Conservation (phyloP, 345 rosid species). For the Corymbia maculata region DNA sequence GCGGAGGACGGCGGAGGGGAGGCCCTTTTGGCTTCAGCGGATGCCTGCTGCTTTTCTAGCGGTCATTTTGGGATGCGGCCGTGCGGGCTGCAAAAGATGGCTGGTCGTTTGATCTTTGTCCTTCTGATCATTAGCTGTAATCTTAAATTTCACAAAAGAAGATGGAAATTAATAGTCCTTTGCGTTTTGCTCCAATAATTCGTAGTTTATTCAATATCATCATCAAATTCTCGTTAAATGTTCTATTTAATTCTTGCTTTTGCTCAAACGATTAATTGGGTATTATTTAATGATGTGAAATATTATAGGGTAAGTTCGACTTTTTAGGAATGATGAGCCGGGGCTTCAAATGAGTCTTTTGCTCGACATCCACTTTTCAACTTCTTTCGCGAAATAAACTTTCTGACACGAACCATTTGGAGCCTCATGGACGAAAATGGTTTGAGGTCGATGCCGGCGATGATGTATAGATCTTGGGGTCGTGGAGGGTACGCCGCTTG, state of each 20-base stretch:
- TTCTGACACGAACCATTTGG: not conserved
- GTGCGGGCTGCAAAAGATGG: not conserved
- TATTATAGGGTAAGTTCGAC: not conserved
- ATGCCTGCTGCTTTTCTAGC: not conserved
- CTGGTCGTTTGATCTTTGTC: not conserved
- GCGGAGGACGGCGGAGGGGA: not conserved
- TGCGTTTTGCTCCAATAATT: not conserved
- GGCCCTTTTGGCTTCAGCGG: not conserved
- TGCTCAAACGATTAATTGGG: not conserved
- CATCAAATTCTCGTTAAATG: accelerated
- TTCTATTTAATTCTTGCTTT: not conserved
- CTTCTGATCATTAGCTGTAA: not conserved
- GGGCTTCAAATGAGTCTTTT: too few relatives aligned
- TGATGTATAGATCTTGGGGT: not conserved
- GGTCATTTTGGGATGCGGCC: not conserved
- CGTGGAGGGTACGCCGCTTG: not conserved
- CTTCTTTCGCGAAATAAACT: too few relatives aligned
- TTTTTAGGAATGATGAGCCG: not conserved
- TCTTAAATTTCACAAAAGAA: not conserved
- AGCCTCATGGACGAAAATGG: not conserved
- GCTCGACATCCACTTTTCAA: too few relatives aligned
- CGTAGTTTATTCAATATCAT: accelerated
- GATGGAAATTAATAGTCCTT: not conserved
- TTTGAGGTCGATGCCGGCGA: not conserved
- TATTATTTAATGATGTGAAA: accelerated